Conservation (phyloP, 2,329 filamentous ascomycete genomes). For the Colletotrichum tropicale region DNA sequence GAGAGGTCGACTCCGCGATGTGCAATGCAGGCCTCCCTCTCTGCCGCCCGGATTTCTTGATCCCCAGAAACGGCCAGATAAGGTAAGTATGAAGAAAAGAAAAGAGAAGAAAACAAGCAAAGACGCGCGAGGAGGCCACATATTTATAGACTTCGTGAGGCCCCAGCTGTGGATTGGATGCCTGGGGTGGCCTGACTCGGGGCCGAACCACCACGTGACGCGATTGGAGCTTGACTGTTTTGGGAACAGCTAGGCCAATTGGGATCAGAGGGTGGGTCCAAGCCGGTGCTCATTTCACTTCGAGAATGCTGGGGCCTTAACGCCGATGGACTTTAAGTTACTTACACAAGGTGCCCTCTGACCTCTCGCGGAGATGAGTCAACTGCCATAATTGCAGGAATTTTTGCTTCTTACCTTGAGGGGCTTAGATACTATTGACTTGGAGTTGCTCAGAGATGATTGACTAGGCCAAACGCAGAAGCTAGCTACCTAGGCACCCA, state of each 20-base stretch:
- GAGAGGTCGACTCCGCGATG: conserved; percentile 32
- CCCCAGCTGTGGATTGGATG: not conserved
- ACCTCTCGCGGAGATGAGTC: too few relatives aligned
- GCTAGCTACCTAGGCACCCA: too few relatives aligned
- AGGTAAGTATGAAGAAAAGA: conserved; percentile 55
- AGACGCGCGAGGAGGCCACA: not conserved
- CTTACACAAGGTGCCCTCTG: not conserved
- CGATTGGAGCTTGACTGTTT: not conserved
- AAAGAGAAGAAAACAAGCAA: not conserved
- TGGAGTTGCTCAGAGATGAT: too few relatives aligned
- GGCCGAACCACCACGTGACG: not conserved
- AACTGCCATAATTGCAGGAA: too few relatives aligned
- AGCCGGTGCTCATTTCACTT: not conserved
- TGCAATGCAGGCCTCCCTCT: conserved; percentile 56
- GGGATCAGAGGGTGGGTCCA: not conserved
- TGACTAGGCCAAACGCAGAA: too few relatives aligned
- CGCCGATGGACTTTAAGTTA: not conserved
- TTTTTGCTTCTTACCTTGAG: too few relatives aligned
- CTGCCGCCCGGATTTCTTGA: conserved; percentile 48
- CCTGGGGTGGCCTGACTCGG: not conserved
- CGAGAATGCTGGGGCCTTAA: not conserved
- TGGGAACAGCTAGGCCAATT: not conserved
- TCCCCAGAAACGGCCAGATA: conserved; percentile 41
- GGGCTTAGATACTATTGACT: too few relatives aligned
- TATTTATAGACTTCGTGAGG: not conserved